A percentile compares a stretch with the other conserved stretches of the same genome.
Conservation (phyloP, 2,329 filamentous ascomycete species). For the Aspergillus japonicus region DNA sequence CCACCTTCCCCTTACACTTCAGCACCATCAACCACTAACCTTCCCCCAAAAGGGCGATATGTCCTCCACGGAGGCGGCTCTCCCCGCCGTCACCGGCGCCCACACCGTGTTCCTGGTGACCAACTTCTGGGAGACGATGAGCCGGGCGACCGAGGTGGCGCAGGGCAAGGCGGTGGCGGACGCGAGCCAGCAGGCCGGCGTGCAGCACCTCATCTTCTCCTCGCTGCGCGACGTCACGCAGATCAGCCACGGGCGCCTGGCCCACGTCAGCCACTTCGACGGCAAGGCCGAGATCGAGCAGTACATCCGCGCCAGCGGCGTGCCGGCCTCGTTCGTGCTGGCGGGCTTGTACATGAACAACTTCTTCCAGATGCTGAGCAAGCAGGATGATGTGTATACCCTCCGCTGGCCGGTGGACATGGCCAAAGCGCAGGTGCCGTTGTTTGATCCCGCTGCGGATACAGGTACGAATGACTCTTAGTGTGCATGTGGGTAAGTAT, state of each 20-base stretch:
- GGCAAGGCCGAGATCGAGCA: constrained; percentile 41
- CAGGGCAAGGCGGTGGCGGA: constrained; percentile 43
- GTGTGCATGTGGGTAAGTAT: too few relatives aligned
- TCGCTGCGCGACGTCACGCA: constrained; percentile 35
- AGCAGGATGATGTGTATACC: constrained; percentile 28
- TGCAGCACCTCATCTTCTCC: constrained; percentile 44
- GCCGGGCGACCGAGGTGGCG: constrained; percentile 24
- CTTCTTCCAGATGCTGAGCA: constrained; percentile 29
- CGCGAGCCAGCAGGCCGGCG: constrained; percentile 35
- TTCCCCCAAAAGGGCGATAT: constrained; percentile 40
- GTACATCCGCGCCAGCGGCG: constrained; percentile 36
- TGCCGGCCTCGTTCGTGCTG: constrained; percentile 43
- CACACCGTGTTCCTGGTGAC: constrained; percentile 54
- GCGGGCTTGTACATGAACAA: constrained; percentile 49
- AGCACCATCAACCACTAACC: not conserved
- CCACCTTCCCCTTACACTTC: not conserved
- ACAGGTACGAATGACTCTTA: constrained; percentile 11
- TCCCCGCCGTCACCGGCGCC: constrained; percentile 43
- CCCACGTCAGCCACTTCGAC: constrained; percentile 42
- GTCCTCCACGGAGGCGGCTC: constrained; percentile 40
- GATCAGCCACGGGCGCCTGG: constrained; percentile 36
- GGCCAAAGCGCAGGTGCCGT: constrained; percentile 38
- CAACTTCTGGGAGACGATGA: constrained; percentile 37
- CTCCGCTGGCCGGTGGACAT: constrained; percentile 27
- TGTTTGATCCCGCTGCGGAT: constrained; percentile 43